Conservation (phyloP, 1,139 yeast species). For the Hyphopichia buzzinii region DNA sequence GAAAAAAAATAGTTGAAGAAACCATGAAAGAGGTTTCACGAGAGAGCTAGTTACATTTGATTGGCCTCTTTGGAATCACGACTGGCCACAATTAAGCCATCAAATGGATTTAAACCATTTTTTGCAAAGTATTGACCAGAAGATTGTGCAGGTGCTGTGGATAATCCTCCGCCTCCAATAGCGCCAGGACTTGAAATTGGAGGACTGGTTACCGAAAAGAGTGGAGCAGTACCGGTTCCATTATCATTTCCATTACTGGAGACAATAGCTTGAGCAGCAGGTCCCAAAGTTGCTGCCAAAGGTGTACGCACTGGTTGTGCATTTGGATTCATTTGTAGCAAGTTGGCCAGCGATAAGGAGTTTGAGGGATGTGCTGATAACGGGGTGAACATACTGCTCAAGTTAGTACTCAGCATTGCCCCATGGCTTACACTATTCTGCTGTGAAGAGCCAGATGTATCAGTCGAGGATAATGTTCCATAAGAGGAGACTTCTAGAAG, state of each 20-base stretch:
- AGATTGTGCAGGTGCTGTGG: conserved; percentile 37
- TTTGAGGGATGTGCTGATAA: conserved; percentile 27
- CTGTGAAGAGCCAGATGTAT: conserved; percentile 8
- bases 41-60: not conserved
- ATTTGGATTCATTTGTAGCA: conserved; percentile 13
- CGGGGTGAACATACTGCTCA: conserved; percentile 31
- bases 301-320: conserved; percentile 29
- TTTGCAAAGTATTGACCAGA: conserved; percentile 37
- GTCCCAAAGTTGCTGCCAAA: conserved; percentile 29
- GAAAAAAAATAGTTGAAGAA: conserved; percentile 1
- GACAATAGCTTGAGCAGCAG: conserved; percentile 23
- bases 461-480: conserved; percentile 31
- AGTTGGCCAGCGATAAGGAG: conserved; percentile 20
- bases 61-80: conserved; percentile 9
- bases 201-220: conserved; percentile 7
- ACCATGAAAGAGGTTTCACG: not conserved
- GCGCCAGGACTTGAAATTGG: conserved; percentile 20
- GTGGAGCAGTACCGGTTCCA: conserved; percentile 1
- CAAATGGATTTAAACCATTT: conserved; percentile 43
- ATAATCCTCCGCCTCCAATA: conserved; percentile 14
- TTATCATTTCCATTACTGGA: conserved; percentile 7
- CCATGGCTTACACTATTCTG: not conserved
- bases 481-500: conserved; percentile 59
- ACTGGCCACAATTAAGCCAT: conserved; percentile 36
- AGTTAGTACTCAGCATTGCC: not conserved